phyloP scores from a whole-genome alignment of 2,329 filamentous ascomycete species.

The Stemphylium vesicarium region DNA sequence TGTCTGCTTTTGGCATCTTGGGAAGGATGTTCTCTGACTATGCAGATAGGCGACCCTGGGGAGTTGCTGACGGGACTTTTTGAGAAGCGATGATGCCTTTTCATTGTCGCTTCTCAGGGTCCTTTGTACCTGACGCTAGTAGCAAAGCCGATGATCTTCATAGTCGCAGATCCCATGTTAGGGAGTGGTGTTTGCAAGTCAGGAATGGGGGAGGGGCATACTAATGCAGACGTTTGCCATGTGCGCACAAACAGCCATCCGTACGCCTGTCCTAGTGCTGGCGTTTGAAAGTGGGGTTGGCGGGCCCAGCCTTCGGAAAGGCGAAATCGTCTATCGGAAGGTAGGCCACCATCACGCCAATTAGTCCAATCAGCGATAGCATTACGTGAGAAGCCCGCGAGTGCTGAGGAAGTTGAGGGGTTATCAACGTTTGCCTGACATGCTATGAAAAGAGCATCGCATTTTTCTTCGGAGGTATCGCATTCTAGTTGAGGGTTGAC shows the following conservation, averaged over 20 bases:
- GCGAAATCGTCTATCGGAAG: conserved; percentile 5
- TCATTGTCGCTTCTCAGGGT: conserved; percentile 23
- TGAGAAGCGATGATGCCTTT: background rate
- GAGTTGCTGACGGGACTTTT: background rate
- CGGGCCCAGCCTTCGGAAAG: conserved; percentile 4
- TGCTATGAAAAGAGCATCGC: conserved; percentile 5
- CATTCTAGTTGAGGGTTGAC: background rate
- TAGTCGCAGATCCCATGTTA: conserved; percentile 25
- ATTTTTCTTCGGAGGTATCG: background rate
- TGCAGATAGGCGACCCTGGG: background rate
- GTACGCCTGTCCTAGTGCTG: background rate
- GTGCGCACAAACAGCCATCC: background rate
- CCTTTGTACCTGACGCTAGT: conserved; percentile 37
- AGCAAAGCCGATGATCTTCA: conserved; percentile 9
- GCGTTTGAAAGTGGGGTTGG: conserved; percentile 31
- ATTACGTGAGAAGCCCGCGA: conserved; percentile 28
- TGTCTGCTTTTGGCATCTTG: conserved; percentile 42
- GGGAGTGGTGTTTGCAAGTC: conserved; percentile 28
- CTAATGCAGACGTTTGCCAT: too few relatives aligned
- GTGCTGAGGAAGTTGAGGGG: conserved; percentile 25
- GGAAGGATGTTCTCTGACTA: conserved; percentile 4
- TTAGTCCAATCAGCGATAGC: conserved; percentile 28
- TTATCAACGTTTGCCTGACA: conserved; percentile 2
- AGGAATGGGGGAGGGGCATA: conserved; percentile 36
- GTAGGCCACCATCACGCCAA: background rate